These are phyloP conservation scores for Nannochloropsis gaditana DNA, from an alignment of 108 stramenopile species.

Conservation along the genomic window DNA sequence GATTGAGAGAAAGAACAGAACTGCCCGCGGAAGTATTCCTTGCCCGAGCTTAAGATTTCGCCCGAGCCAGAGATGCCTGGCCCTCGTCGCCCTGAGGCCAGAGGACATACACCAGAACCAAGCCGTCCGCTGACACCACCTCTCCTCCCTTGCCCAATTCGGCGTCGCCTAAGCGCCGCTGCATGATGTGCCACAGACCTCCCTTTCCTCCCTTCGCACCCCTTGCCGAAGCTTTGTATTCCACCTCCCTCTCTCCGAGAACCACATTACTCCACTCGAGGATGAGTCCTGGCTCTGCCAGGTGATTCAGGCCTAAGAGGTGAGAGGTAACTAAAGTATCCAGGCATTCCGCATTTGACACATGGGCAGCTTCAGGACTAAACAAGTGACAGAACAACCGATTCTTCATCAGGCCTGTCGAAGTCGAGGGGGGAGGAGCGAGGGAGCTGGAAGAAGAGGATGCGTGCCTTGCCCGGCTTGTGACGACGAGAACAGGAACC, in stretches of 20 bases:
- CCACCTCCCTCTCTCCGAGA: neutral
- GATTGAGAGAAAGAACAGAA: neutral
- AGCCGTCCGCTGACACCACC: neutral
- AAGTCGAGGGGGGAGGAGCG: neutral
- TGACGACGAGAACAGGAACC: neutral
- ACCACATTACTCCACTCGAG: neutral
- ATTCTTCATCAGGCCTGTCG: neutral
- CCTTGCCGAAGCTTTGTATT: neutral
- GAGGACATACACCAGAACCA: neutral
- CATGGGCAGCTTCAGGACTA: neutral
- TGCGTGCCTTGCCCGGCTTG: neutral
- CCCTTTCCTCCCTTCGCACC: no score
- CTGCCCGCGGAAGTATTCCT: no score
- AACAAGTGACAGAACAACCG: neutral
- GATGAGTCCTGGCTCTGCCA: neutral
- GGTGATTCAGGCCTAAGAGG: neutral
- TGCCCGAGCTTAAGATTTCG: neutral
- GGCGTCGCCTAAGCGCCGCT: neutral
- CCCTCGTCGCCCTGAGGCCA: conserved; percentile 19
- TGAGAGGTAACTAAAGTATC: neutral
- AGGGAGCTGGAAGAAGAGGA: neutral
- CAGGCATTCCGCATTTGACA: neutral
- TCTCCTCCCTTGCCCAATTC: neutral
- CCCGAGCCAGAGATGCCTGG: neutral
- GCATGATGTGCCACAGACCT: neutral